These are phyloP conservation scores for Rosa persica DNA, from an alignment of 306 rosid genomes.

Conservation along the genomic window DNA sequence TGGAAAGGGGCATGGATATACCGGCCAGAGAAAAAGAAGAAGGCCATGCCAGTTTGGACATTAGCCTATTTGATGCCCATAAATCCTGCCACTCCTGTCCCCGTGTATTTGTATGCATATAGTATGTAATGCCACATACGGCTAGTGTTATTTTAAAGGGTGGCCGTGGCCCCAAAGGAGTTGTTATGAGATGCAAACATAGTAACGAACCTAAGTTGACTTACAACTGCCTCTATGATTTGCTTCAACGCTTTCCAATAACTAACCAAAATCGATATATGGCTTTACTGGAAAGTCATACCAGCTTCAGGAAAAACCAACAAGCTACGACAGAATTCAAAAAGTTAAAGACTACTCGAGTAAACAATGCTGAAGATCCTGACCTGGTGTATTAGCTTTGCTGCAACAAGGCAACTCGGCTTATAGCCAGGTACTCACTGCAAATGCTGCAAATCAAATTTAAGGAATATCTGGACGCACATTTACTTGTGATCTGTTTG, in stretches of 20 bases:
- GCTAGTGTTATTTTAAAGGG: not conserved
- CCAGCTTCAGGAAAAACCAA: not conserved
- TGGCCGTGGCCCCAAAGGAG: conserved; percentile 1
- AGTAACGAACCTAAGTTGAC: conserved; percentile 4
- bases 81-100: not conserved
- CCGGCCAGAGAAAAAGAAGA: not conserved
- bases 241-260: not conserved
- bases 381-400: too few relatives aligned
- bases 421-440: not conserved
- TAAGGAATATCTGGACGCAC: not conserved
- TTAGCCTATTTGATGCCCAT: not conserved
- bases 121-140: not conserved
- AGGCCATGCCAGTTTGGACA: not conserved
- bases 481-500: not conserved
- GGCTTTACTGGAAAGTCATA: not conserved
- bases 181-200: not conserved
- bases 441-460: not conserved
- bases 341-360: not conserved
- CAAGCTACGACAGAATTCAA: not conserved
- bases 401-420: not conserved
- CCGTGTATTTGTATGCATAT: not conserved
- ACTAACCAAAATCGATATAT: not conserved
- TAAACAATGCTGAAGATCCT: not conserved
- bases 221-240: not conserved
- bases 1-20: not conserved